Base-by-base conservation (phyloP, 2,329 filamentous ascomycete genomes). In the Monilinia vaccinii-corymbosi region DNA sequence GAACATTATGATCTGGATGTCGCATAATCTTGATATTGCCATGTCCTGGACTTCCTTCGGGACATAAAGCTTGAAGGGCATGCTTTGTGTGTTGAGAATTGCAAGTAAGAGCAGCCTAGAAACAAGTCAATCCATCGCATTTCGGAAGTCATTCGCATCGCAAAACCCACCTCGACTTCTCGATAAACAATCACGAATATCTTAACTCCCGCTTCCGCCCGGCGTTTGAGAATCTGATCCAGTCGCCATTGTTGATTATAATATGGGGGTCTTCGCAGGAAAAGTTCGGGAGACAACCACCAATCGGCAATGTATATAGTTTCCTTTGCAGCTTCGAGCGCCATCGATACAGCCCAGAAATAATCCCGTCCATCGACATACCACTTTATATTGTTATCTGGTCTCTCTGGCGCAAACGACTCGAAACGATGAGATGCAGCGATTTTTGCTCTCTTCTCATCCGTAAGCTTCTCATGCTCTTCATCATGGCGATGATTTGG, bases 321-420 rank as follows among this genome's bases (percentile, higher is more conserved):
- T 75, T 97, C 93, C 70, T 88, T 88, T 42, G 94, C 94, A 62
- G 86, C 81, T 64, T 97, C 92, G n/a, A 97, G 79, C 0, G 92
- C 93, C 38, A 87, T 84, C 0, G 91, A 95, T 13, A 99, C 91
- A 21, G 94, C 87, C 86, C 91, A 96, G 73, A 94, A 95, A 74
- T 99, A 99, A 75, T 97, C 89, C 63, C 91, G 81, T 3, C 91
- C 94, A 71, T 97, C 94, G 13, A 97, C 90, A 74, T 97, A 97
- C 92, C 93, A 99, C 77, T 97, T 97, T 71, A 94, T 80, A 61
- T 88, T 79, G 73, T 97, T 97, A 32, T 86, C 88, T 13, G 93
- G 85, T 47, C 87, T 85, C 71, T 93, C 87, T 0, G 93, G 93
- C 42, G 95, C 95, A 75, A 89, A 99, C 4, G 90, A 96, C n/a